Evolutionary conservation across 2,329 filamentous ascomycete genomes (phyloP), one percentile per base, ranked within the genome.

Genomic region (Orbilia brochopaga): DNA sequence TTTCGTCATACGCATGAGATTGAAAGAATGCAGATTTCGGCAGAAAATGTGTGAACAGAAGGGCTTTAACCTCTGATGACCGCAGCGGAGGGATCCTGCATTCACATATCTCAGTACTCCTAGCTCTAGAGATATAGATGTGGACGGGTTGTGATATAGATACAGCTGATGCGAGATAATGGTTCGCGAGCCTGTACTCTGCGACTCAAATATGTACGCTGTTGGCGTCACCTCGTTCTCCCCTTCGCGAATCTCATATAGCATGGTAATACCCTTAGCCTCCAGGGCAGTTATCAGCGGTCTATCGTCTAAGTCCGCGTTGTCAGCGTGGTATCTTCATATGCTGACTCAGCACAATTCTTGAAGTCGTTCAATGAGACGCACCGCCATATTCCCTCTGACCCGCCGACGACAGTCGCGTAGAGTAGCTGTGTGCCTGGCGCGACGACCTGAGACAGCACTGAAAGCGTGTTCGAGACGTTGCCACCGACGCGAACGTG

Each of bases 401-500:
- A 30, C 11, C 67, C 67, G 50, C 67, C 67, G n/a, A 72, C 67
- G n/a, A 55, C 67, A 13, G 67, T 72, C 37, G 67, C 67, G n/a
- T 72, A 72, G 17, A 72, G 50, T 23, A 72, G 59, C 59, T 61
- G 60, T 1, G 67, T 72, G 19, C 32, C 32, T 32, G 60, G 50
- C 46, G 53, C 40, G 40, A 86, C 76, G 17, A 90, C 82, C 77
- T 91, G 87, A 73, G 86, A 83, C 24, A 92, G 80, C 7, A 92
- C 88, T 77, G 91, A 84, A 35, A 91, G 83, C 2, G 85, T 85
- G 78, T 92, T 92, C 23, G 87, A 84, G 73, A 87, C 87, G 78
- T 92, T 92, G 32, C 89, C 89, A 58, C 90, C 89, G 24, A 88
- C 84, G 30, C 89, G 85, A 48, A 83, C 83, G 37, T 81, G 79